Evolutionary conservation across 768 basidiomycete species (phyloP).

Genomic region (Tephrocybe sp.): DNA sequence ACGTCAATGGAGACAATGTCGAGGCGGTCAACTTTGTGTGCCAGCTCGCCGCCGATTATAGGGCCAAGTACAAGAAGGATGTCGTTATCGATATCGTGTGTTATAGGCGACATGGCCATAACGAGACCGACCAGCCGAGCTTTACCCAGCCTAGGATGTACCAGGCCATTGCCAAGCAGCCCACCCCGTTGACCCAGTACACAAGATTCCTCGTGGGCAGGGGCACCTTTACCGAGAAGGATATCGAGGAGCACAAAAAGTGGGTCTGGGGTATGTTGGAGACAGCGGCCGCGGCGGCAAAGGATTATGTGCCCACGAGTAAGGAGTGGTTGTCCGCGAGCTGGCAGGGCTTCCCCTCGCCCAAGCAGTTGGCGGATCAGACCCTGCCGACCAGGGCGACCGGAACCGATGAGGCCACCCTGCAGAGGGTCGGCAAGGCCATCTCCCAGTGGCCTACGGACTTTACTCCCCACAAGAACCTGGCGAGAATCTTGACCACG

Average conservation of each 20-base stretch:
- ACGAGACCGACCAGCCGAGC: slow-evolving; percentile 97
- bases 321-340: slow-evolving; percentile 98
- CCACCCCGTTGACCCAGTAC: slow-evolving; percentile 89
- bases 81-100: slow-evolving; percentile 99
- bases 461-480: slow-evolving; percentile 89
- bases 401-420: slow-evolving; percentile 71
- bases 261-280: slow-evolving; percentile 99
- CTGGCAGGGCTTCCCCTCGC: slow-evolving; percentile 98
- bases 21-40: slow-evolving; percentile 99
- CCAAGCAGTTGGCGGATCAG: slow-evolving; percentile 90
- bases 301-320: slow-evolving; percentile 92
- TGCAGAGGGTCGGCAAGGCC: slow-evolving; percentile 82
- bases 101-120: slow-evolving; percentile 99
- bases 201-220: slow-evolving; percentile 88
- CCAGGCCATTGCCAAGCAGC: slow-evolving; percentile 92
- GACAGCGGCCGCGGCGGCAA: slow-evolving; percentile 88
- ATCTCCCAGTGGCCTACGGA: slow-evolving; percentile 85
- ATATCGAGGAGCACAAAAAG: slow-evolving; percentile 97
- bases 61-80: slow-evolving; percentile 98
- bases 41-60: slow-evolving; percentile 96
- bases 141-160: slow-evolving; percentile 99
- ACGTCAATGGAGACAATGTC: slow-evolving; percentile 98
- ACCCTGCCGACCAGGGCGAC: slow-evolving; percentile 90
- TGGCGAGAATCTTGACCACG: slow-evolving; percentile 84
- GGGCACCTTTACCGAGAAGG: slow-evolving; percentile 92